phyloP scores from a whole-genome alignment of 345 rosid species.

The Orychophragmus violaceus region DNA sequence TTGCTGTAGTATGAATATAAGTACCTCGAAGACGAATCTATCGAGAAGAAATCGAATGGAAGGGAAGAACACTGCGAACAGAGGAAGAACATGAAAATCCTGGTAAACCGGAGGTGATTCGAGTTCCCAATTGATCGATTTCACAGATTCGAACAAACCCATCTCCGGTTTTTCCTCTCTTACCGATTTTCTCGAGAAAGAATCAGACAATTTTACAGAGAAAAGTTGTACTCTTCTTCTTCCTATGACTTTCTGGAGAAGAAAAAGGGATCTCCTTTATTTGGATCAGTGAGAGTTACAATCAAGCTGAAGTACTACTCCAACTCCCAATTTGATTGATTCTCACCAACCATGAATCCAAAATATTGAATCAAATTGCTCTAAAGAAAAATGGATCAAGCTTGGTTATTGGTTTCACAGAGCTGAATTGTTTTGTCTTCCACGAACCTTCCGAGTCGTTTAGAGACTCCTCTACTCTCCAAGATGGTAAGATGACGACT shows the following conservation, averaged over 20 bases:
- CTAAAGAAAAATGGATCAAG: background rate
- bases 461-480: background rate
- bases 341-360: slow-evolving; percentile 1
- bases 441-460: background rate
- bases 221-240: background rate
- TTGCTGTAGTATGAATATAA: background rate
- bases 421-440: slow-evolving; percentile 1
- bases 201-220: background rate
- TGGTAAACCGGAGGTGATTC: slow-evolving; percentile 69
- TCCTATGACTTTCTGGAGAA: background rate
- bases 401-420: no score
- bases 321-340: slow-evolving; percentile 3
- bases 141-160: slow-evolving; percentile 42
- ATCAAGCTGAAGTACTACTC: background rate
- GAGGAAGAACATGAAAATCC: slow-evolving; percentile 67
- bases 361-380: background rate
- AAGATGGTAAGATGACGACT: background rate
- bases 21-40: slow-evolving; percentile 82
- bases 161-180: slow-evolving; percentile 25
- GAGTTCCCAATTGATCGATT: slow-evolving; percentile 54
- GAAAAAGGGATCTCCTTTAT: background rate
- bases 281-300: background rate
- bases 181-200: background rate
- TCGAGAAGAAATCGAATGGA: slow-evolving; percentile 77
- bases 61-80: slow-evolving; percentile 69